Conservation (phyloP, 768 basidiomycete species). For the Termitomyces sp. region DNA sequence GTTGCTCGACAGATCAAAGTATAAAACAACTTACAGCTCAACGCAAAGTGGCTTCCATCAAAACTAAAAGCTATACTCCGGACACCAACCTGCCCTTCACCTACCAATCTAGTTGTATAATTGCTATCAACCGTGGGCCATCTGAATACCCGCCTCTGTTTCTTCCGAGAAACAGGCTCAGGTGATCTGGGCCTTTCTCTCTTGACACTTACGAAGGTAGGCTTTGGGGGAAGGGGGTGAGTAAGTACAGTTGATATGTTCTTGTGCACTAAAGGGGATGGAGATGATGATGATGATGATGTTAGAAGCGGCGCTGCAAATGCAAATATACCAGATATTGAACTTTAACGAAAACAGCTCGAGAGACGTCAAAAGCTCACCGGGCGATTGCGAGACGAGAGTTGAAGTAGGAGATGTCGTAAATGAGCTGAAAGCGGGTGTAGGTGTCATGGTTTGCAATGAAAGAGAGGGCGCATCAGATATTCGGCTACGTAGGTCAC, state of each 20-base stretch:
- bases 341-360: not conserved
- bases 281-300: slow-evolving; percentile 8
- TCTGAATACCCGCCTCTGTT: slow-evolving; percentile 28
- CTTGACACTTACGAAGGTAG: slow-evolving; percentile 30
- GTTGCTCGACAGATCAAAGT: not conserved
- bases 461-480: slow-evolving; percentile 4
- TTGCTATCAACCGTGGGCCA: slow-evolving; percentile 49
- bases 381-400: slow-evolving; percentile 4
- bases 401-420: slow-evolving; percentile 9
- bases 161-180: slow-evolving; percentile 20
- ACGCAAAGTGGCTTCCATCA: slow-evolving; percentile 53
- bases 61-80: slow-evolving; percentile 45
- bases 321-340: not conserved
- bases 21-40: slow-evolving; percentile 43
- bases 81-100: slow-evolving; percentile 45
- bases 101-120: slow-evolving; percentile 34
- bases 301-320: slow-evolving; percentile 1
- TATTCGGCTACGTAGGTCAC: slow-evolving; percentile 14
- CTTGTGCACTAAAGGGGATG: not conserved
- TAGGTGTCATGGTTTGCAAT: not conserved
- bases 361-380: not conserved
- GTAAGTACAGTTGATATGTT: slow-evolving; percentile 10
- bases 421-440: not conserved
- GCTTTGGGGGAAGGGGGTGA: slow-evolving; percentile 32
- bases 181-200: slow-evolving; percentile 26